Percentiles rank a stretch among this genome's conserved stretches.
These are phyloP conservation scores for Metschnikowia baotianmanensis DNA, from an alignment of 805 yeast genomes.

Conservation along the genomic window DNA sequence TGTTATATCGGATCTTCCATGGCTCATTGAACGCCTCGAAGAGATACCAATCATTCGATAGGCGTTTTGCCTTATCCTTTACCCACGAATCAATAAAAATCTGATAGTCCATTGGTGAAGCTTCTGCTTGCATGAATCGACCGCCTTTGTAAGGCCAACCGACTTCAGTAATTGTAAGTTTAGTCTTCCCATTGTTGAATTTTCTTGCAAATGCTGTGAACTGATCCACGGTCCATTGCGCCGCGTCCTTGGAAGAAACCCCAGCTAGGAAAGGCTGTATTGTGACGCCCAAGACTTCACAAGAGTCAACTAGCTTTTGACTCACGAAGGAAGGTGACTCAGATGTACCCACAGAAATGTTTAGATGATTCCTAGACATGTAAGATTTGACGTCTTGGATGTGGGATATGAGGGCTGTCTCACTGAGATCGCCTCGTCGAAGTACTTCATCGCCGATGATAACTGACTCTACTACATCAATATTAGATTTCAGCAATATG, in stretches of 20 bases:
- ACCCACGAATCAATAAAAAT: conserved; percentile 51
- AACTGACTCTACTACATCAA: conserved; percentile 45
- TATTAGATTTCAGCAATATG: conserved; percentile 43
- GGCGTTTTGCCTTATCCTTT: conserved; percentile 40
- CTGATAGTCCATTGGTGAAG: conserved; percentile 45
- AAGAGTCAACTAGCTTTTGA: conserved; percentile 34
- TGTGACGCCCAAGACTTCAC: conserved; percentile 62
- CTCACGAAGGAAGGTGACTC: conserved; percentile 53
- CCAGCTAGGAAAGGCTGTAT: conserved; percentile 72
- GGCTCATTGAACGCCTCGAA: conserved; percentile 75
- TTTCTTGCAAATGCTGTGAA: conserved; percentile 38
- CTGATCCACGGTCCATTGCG: conserved; percentile 45
- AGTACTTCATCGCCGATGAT: conserved; percentile 64
- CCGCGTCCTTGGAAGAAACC: conserved; percentile 42
- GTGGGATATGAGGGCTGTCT: conserved; percentile 36
- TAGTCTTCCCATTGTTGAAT: conserved; percentile 25
- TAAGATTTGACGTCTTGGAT: conserved; percentile 42
- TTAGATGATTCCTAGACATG: conserved; percentile 30
- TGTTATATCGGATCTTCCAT: conserved; percentile 58
- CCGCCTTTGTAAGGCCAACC: conserved; percentile 78
- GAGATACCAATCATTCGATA: conserved; percentile 49
- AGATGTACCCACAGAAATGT: conserved; percentile 59
- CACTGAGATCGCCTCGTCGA: conserved; percentile 48
- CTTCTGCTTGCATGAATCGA: conserved; percentile 40
- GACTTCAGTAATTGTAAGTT: conserved; percentile 54